phyloP scores from a whole-genome alignment of 371 early-diverging fungal species.

The Chytridiales sp. region DNA sequence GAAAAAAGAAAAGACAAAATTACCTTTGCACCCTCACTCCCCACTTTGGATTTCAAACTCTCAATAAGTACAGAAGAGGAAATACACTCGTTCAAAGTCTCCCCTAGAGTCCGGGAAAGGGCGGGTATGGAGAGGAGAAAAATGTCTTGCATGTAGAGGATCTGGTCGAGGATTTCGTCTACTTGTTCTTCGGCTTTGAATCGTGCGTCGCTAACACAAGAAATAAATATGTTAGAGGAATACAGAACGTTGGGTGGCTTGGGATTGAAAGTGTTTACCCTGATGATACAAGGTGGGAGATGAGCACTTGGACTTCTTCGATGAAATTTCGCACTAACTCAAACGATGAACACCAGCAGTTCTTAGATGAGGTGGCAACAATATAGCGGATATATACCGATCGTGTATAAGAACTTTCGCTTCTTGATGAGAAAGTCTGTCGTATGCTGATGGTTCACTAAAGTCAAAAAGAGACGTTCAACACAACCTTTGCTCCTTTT shows the following conservation, averaged over 20 bases:
- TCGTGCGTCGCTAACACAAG: neutral
- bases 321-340: neutral
- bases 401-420: neutral
- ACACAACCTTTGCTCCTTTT: neutral
- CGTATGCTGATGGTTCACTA: neutral
- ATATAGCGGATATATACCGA: neutral
- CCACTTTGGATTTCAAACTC: neutral
- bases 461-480: neutral
- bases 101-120: neutral
- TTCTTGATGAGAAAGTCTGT: neutral
- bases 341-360: no score
- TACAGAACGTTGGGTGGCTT: neutral
- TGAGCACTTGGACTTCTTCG: neutral
- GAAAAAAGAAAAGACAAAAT: neutral
- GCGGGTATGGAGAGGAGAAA: conserved; percentile 2
- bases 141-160: conserved; percentile 22
- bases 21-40: neutral
- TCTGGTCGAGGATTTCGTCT: conserved; percentile 18
- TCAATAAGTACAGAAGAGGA: neutral
- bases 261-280: neutral
- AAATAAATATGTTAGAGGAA: neutral
- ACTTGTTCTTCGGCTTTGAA: neutral
- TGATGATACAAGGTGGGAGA: neutral
- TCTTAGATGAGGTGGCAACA: no score
- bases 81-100: neutral